phyloP scores from a whole-genome alignment of 2,329 filamentous ascomycete species.

The Stagonosporopsis vannaccii region DNA sequence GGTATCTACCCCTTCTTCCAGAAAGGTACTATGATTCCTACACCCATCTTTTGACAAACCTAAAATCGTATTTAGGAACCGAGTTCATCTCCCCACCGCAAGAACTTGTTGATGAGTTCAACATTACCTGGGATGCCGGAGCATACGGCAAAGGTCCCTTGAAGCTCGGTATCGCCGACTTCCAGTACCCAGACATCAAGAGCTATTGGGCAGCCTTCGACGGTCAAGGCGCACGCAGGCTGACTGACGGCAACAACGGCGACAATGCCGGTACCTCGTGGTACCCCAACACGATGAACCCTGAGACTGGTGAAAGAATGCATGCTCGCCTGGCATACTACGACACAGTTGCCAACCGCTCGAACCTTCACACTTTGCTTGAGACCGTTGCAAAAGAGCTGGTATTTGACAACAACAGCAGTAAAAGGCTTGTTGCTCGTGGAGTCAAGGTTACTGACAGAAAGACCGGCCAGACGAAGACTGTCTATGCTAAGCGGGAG shows the following conservation, averaged over 20 bases:
- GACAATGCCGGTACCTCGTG: conserved; percentile 46
- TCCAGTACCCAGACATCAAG: conserved; percentile 37
- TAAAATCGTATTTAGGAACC: conserved; percentile 10
- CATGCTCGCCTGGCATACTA: conserved; percentile 44
- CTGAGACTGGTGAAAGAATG: conserved; percentile 38
- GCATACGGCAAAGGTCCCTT: conserved; percentile 37
- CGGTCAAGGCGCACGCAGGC: conserved; percentile 29
- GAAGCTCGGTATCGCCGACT: conserved; percentile 38
- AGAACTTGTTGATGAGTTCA: conserved; percentile 21
- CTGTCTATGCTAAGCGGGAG: conserved; percentile 52
- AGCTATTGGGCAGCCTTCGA: conserved; percentile 35
- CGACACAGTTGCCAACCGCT: conserved; percentile 33
- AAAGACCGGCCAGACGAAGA: conserved; percentile 23
- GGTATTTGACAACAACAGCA: conserved; percentile 27
- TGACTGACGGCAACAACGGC: conserved; percentile 34
- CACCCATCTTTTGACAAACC: neutral
- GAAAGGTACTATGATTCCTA: conserved; percentile 20
- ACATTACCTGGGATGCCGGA: conserved; percentile 35
- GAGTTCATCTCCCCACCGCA: conserved; percentile 33
- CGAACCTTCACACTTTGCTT: conserved; percentile 41
- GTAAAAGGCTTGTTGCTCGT: conserved; percentile 28
- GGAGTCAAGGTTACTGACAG: conserved; percentile 37
- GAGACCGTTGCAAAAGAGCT: conserved; percentile 30
- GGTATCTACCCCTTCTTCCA: conserved; percentile 48
- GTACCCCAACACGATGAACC: conserved; percentile 47